phyloP scores from a whole-genome alignment of 177 flowering plant species.

The Telopea speciosissima region DNA sequence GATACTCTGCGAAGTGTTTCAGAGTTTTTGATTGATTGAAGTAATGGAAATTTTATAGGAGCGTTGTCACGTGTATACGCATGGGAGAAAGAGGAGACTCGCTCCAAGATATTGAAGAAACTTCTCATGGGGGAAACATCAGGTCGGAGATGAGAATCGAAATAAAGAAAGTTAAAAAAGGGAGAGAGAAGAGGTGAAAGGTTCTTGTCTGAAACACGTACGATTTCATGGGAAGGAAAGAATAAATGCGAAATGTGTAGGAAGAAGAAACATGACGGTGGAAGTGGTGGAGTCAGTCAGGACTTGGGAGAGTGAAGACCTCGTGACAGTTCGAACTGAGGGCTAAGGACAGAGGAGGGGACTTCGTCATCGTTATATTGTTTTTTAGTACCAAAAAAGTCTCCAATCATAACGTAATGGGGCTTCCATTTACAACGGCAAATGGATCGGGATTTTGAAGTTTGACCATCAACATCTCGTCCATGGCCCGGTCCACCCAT shows the following conservation, averaged over 20 bases:
- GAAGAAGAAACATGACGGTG: no score
- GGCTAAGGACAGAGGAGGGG: no score
- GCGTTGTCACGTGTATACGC: neutral
- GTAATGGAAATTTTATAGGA: neutral
- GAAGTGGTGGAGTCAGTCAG: no score
- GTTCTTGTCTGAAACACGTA: neutral
- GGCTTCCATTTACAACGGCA: no score
- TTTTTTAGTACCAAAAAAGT: no score
- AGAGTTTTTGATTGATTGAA: neutral
- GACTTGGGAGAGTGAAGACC: no score
- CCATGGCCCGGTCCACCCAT: no score
- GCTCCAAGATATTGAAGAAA: neutral
- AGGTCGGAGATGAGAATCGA: neutral
- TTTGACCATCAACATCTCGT: no score
- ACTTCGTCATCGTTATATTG: no score
- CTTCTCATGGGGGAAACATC: neutral
- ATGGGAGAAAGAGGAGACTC: neutral
- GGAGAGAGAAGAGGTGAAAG: neutral
- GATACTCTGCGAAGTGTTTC: neutral
- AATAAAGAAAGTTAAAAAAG: neutral
- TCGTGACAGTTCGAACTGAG: no score
- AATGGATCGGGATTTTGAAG: no score
- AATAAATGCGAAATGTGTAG: neutral
- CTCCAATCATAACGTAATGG: no score
- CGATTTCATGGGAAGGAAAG: neutral